These are phyloP conservation scores for Candida buenavistaensis DNA, from an alignment of 1,139 yeast species.

Conservation along the genomic window DNA sequence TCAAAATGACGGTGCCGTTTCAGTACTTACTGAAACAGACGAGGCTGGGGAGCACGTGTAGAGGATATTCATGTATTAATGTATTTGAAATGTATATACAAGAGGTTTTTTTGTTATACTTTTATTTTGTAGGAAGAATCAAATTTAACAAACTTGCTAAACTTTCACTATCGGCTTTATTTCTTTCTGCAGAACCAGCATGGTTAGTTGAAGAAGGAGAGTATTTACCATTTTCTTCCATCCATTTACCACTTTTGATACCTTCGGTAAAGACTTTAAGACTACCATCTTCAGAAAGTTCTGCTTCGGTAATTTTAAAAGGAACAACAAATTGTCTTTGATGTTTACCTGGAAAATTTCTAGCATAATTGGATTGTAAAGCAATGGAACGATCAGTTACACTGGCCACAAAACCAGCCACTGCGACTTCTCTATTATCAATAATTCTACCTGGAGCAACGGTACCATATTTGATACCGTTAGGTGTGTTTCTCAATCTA, in stretches of 20 bases:
- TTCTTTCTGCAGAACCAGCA: conserved; percentile 36
- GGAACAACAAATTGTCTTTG: conserved; percentile 48
- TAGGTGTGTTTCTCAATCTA: conserved; percentile 69
- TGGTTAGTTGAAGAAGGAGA: conserved; percentile 35
- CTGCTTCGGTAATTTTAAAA: conserved; percentile 43
- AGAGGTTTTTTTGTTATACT: too few species aligned
- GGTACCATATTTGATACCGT: conserved; percentile 61
- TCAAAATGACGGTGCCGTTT: too few species aligned
- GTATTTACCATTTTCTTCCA: conserved; percentile 29
- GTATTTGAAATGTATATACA: conserved; percentile 2
- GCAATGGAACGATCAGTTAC: conserved; percentile 38
- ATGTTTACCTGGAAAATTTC: conserved; percentile 44
- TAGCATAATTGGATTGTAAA: conserved; percentile 43
- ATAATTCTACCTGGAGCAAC: conserved; percentile 73
- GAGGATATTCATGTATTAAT: neutral
- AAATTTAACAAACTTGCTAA: conserved; percentile 35
- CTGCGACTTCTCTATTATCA: conserved; percentile 55
- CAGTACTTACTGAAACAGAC: too few species aligned
- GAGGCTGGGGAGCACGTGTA: too few species aligned
- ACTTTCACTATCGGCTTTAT: conserved; percentile 32
- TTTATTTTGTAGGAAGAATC: conserved; percentile 13
- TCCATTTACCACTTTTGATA: conserved; percentile 43
- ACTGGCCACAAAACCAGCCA: conserved; percentile 71
- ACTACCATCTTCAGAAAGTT: conserved; percentile 36
- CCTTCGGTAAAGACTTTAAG: conserved; percentile 43